Evolutionary conservation across 2,329 filamentous ascomycete species (phyloP).

Genomic region (Aspergillus tamarii): DNA sequence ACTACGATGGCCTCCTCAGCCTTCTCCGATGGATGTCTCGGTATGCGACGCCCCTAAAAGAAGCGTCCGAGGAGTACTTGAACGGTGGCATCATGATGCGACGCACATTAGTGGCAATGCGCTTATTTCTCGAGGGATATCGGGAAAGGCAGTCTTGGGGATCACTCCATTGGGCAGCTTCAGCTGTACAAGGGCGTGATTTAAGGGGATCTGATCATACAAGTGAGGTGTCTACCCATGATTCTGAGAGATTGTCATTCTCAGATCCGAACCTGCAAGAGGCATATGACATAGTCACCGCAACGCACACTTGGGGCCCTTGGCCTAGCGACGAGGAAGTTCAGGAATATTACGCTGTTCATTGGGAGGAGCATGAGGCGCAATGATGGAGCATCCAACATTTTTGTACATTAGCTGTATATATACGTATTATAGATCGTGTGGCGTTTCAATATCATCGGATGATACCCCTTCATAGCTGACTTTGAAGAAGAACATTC

Average conservation of each 20-base stretch:
- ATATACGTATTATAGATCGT: constrained; percentile 19
- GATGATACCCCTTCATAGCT: constrained; percentile 21
- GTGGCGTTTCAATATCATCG: constrained; percentile 3
- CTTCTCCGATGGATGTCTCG: constrained; percentile 48
- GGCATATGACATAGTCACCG: constrained; percentile 42
- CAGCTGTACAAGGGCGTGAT: background rate
- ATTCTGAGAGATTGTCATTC: constrained; percentile 20
- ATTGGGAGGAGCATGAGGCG: constrained; percentile 9
- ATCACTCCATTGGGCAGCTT: background rate
- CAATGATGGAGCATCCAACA: constrained; percentile 21
- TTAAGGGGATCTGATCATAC: background rate
- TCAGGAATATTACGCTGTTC: constrained; percentile 33
- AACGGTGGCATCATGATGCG: constrained; percentile 45
- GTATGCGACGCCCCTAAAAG: constrained; percentile 36
- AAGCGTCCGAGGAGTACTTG: constrained; percentile 37
- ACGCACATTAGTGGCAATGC: constrained; percentile 43
- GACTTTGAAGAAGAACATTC: background rate
- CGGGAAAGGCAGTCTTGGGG: constrained; percentile 21
- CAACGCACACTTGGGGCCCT: constrained; percentile 38
- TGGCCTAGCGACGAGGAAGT: constrained; percentile 49
- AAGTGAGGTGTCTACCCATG: background rate
- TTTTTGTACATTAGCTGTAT: constrained; percentile 23
- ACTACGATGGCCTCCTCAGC: constrained; percentile 43
- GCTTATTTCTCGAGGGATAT: constrained; percentile 45
- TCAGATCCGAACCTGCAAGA: constrained; percentile 36